Percentiles rank a stretch among this genome's conserved stretches.
phyloP scores from a whole-genome alignment of 257 asterid species.

The Pogostemon cablin region DNA sequence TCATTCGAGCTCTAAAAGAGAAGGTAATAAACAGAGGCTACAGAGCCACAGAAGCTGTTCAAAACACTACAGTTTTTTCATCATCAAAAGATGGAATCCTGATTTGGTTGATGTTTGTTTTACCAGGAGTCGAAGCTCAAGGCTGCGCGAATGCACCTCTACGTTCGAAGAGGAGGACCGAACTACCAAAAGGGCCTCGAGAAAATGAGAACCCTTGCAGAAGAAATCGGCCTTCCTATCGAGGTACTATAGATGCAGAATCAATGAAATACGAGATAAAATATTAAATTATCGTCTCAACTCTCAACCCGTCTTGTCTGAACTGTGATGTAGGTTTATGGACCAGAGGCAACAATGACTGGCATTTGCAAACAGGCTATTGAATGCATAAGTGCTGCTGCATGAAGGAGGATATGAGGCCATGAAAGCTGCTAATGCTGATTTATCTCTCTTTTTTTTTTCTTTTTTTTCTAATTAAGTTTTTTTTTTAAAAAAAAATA shows the following conservation, averaged over 20 bases:
- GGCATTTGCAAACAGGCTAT: conserved; percentile 97
- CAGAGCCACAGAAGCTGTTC: background rate
- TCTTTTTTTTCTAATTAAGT: background rate
- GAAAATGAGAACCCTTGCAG: conserved; percentile 84
- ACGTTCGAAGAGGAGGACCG: conserved; percentile 95
- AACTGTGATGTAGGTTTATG: conserved; percentile 55
- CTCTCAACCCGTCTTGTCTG: too few species aligned
- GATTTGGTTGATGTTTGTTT: background rate
- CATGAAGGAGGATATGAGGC: conserved; percentile 30
- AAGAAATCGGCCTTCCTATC: conserved; percentile 88
- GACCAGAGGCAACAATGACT: conserved; percentile 98
- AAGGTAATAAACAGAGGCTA: conserved; percentile 53
- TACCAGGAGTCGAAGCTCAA: conserved; percentile 90
- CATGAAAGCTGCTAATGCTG: conserved; percentile 35
- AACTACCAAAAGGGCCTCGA: conserved; percentile 93
- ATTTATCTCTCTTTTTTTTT: conserved; percentile 7
- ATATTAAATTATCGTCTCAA: too few species aligned
- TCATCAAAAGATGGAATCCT: background rate
- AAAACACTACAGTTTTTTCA: background rate
- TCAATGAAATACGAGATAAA: too few species aligned
- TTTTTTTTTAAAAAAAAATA: conserved; percentile 21
- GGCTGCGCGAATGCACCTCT: conserved; percentile 80
- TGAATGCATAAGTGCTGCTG: conserved; percentile 90
- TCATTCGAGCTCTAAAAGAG: conserved; percentile 84
- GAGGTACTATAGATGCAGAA: conserved; percentile 51